Conservation (phyloP, 345 rosid genomes). For the Rhodamnia argentea region DNA sequence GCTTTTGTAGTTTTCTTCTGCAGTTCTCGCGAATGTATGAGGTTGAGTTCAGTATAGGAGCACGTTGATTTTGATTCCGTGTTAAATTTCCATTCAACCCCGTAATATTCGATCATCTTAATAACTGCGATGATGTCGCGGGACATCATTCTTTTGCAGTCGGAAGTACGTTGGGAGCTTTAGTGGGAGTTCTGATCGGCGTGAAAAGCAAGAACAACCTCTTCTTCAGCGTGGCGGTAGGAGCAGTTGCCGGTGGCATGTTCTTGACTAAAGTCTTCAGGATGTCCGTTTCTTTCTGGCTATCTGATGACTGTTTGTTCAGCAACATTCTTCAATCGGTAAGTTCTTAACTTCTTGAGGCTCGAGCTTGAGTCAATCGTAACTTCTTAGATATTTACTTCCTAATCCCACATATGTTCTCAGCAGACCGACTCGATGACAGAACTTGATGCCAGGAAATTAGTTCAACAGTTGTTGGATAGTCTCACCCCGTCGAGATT, state of each 20-base stretch:
- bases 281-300: not conserved
- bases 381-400: not conserved
- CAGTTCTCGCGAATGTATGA: not conserved
- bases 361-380: not conserved
- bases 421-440: constrained; percentile 76
- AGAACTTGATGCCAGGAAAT: constrained; percentile 54
- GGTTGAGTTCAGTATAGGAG: not conserved
- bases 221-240: constrained; percentile 12
- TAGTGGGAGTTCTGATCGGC: constrained; percentile 14
- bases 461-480: not conserved
- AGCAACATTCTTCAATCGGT: constrained; percentile 8
- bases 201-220: constrained; percentile 13
- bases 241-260: constrained; percentile 14
- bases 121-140: not conserved
- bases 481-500: not conserved
- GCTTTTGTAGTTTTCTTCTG: not conserved
- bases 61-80: not conserved
- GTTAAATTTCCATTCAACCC: not conserved
- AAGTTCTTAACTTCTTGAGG: not conserved
- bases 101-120: not conserved
- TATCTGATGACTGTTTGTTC: constrained; percentile 1
- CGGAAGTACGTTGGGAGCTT: constrained; percentile 15
- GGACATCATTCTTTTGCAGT: constrained; percentile 1
- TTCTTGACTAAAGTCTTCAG: constrained; percentile 4
- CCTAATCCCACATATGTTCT: not conserved